A percentile compares a stretch with the other conserved stretches of the same genome.
phyloP scores from a whole-genome alignment of 2,329 filamentous ascomycete species.

The Aureobasidium zeae region DNA sequence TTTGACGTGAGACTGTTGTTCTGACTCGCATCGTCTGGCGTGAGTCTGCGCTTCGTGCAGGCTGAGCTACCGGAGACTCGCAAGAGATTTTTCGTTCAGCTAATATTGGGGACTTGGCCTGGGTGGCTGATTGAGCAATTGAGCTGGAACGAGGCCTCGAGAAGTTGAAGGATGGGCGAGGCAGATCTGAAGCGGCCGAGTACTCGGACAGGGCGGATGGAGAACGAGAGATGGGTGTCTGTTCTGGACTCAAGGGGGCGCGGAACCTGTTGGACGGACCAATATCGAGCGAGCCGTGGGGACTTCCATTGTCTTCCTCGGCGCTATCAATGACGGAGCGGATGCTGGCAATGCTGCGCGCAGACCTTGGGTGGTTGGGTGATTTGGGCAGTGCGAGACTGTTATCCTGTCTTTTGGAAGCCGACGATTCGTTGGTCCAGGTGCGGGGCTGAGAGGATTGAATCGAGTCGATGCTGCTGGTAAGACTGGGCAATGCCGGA shows the following conservation, averaged over 20 bases:
- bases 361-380: constrained; percentile 34
- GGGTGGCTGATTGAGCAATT: constrained; percentile 24
- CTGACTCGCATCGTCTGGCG: constrained; percentile 15
- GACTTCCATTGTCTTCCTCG: constrained; percentile 61
- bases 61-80: neutral
- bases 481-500: constrained; percentile 31
- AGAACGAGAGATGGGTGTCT: constrained; percentile 59
- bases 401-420: constrained; percentile 25
- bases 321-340: constrained; percentile 45
- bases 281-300: constrained; percentile 57
- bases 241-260: constrained; percentile 55
- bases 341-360: constrained; percentile 36
- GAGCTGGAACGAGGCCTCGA: constrained; percentile 77
- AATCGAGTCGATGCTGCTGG: constrained; percentile 28
- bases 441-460: constrained; percentile 33
- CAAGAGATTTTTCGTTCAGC: too few relatives aligned
- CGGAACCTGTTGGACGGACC: constrained; percentile 48
- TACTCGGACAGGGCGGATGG: constrained; percentile 78
- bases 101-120: constrained; percentile 4
- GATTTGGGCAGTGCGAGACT: constrained; percentile 27
- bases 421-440: constrained; percentile 31
- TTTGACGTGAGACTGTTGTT: constrained; percentile 28
- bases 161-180: constrained; percentile 81
- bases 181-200: constrained; percentile 53
- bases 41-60: neutral